These are phyloP conservation scores for Puccinia brachypodii DNA, from an alignment of 1,284 basidiomycete genomes.

Conservation along the genomic window DNA sequence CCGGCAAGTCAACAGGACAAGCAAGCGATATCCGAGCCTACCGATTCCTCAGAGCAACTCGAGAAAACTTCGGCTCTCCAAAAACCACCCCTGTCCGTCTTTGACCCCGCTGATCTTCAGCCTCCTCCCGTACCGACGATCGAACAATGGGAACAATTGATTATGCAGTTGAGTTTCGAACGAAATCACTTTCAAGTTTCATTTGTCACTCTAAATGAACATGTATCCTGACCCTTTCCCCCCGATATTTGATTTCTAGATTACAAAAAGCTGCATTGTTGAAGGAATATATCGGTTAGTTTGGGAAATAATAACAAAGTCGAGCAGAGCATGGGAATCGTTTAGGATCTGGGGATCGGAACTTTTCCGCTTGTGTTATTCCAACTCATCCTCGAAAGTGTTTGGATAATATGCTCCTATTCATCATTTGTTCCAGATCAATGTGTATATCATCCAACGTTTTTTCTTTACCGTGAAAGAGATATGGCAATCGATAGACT, in stretches of 20 bases:
- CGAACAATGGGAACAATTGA: conserved; percentile 43
- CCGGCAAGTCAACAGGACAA: conserved; percentile 49
- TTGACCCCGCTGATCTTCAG: conserved; percentile 46
- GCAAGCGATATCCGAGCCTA: neutral
- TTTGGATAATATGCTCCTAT: too few species aligned
- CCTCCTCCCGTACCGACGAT: conserved; percentile 56
- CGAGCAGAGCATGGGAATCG: too few species aligned
- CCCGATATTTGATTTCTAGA: conserved; percentile 8
- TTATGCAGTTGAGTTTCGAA: conserved; percentile 30
- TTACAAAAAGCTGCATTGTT: conserved; percentile 45
- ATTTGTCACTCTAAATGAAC: neutral
- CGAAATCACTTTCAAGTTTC: neutral
- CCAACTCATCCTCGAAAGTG: too few species aligned
- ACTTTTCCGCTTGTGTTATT: neutral
- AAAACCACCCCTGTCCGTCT: conserved; percentile 22
- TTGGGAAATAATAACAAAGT: neutral
- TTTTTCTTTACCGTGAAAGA: too few species aligned
- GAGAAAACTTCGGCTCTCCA: neutral
- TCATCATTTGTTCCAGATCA: too few species aligned
- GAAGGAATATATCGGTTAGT: conserved; percentile 46
- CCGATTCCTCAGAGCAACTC: neutral
- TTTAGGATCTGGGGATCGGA: neutral
- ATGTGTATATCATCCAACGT: too few species aligned
- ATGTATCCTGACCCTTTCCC: too few species aligned
- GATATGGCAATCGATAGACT: too few species aligned